A percentile compares a stretch with the other conserved stretches of the same genome.
Conservation (phyloP, 1,284 basidiomycete genomes). For the Austropuccinia psidii region DNA sequence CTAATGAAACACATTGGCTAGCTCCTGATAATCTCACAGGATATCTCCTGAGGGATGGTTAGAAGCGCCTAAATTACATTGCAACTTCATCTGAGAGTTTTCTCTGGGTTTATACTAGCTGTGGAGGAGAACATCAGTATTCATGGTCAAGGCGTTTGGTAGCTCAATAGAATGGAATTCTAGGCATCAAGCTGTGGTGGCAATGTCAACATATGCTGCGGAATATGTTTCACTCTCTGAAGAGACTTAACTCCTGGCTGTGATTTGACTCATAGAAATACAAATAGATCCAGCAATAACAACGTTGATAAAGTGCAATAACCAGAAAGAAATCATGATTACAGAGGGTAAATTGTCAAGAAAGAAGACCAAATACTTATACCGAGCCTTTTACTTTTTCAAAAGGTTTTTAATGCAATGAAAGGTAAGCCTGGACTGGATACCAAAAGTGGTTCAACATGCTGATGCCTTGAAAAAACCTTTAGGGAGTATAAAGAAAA, state of each 20-base stretch:
- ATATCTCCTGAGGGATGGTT: neutral
- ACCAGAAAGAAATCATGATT: neutral
- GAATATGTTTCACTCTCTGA: neutral
- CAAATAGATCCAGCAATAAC: neutral
- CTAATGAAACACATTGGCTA: neutral
- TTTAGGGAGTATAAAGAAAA: too few species aligned
- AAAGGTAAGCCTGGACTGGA: neutral
- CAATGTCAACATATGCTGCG: neutral
- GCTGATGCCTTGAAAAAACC: too few species aligned
- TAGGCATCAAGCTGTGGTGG: neutral
- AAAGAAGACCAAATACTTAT: neutral
- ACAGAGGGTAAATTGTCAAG: neutral
- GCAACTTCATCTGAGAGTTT: too few species aligned
- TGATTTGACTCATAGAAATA: neutral
- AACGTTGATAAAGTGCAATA: neutral
- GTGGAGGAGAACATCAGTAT: conserved; percentile 6
- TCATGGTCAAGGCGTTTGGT: neutral
- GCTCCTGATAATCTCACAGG: neutral
- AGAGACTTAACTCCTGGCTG: neutral
- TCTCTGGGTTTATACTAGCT: neutral
- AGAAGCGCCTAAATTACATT: too few species aligned
- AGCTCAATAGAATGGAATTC: neutral
- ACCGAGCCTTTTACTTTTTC: neutral
- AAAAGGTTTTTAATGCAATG: neutral
- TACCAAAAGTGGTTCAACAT: neutral